A percentile compares a stretch with the other conserved stretches of the same genome.
phyloP scores from a whole-genome alignment of 1,284 basidiomycete genomes.

The Puccinia triticina region DNA sequence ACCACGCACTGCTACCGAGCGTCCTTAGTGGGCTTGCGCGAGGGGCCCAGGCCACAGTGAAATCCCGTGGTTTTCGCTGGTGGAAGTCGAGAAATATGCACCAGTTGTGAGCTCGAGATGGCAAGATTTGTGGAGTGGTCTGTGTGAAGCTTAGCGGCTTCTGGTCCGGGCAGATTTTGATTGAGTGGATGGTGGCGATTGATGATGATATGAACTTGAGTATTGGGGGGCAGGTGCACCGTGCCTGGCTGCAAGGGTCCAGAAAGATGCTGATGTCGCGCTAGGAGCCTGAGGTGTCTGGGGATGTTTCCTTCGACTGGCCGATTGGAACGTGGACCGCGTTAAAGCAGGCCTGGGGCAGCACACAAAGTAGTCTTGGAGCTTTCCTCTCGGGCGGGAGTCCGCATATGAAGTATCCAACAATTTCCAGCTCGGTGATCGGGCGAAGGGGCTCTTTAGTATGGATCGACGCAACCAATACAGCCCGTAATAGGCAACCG shows the following conservation, averaged over 20 bases:
- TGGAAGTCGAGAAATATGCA: neutral
- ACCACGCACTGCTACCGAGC: neutral
- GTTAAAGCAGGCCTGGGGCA: neutral
- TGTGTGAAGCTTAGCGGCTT: conserved; percentile 8
- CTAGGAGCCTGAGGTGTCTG: neutral
- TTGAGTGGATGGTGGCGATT: neutral
- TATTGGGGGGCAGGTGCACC: neutral
- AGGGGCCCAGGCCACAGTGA: conserved; percentile 22
- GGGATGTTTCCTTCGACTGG: conserved; percentile 11
- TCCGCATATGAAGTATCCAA: conserved; percentile 12
- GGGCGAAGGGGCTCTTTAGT: neutral
- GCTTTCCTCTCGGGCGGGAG: neutral
- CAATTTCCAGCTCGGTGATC: conserved; percentile 3
- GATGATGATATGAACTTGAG: neutral
- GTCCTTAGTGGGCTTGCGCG: conserved; percentile 21
- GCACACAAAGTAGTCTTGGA: neutral
- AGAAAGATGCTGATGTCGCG: neutral
- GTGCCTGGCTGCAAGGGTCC: conserved; percentile 6
- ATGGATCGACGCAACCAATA: conserved; percentile 6
- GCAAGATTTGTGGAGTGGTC: conserved; percentile 11
- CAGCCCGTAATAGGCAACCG: conserved; percentile 29
- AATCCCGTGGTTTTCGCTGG: conserved; percentile 16
- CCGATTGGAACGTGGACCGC: neutral
- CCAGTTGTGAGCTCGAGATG: conserved; percentile 5
- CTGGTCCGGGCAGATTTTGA: neutral